Evolutionary conservation across 2,329 filamentous ascomycete species (phyloP).

Genomic region (Hypoxylon sp.): DNA sequence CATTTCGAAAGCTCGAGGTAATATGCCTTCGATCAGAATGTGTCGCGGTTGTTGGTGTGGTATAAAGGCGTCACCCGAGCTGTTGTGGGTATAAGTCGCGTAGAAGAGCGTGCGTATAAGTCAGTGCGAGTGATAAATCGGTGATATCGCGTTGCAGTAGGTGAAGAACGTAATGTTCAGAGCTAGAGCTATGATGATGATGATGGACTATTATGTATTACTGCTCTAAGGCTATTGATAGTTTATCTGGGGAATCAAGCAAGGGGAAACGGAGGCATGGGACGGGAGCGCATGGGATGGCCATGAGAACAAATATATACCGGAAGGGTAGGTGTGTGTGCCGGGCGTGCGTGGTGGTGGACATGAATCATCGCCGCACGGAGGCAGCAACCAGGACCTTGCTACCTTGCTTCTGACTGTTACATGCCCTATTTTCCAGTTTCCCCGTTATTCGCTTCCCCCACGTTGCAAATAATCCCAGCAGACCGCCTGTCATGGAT

Average conservation of each 20-base stretch:
- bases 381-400: constrained; percentile 42
- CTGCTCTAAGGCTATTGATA: constrained; percentile 46
- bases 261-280: constrained; percentile 46
- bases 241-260: constrained; percentile 46
- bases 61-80: constrained; percentile 9
- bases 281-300: constrained; percentile 48
- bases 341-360: constrained; percentile 32
- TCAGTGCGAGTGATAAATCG: constrained; percentile 17
- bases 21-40: constrained; percentile 10
- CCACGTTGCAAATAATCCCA: constrained; percentile 46
- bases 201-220: constrained; percentile 43
- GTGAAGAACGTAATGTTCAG: constrained; percentile 11
- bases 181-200: constrained; percentile 22
- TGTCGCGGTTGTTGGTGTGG: constrained; percentile 2
- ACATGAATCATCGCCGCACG: constrained; percentile 47
- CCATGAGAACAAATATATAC: constrained; percentile 53
- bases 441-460: constrained; percentile 40
- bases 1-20: constrained; percentile 41
- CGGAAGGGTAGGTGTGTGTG: constrained; percentile 27
- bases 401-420: constrained; percentile 36
- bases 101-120: constrained; percentile 29
- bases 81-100: constrained; percentile 22
- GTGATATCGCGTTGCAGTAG: constrained; percentile 29
- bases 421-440: constrained; percentile 46
- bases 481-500: constrained; percentile 53